Conservation (phyloP, 805 yeast species). For the Wickerhamomyces mucosus region DNA sequence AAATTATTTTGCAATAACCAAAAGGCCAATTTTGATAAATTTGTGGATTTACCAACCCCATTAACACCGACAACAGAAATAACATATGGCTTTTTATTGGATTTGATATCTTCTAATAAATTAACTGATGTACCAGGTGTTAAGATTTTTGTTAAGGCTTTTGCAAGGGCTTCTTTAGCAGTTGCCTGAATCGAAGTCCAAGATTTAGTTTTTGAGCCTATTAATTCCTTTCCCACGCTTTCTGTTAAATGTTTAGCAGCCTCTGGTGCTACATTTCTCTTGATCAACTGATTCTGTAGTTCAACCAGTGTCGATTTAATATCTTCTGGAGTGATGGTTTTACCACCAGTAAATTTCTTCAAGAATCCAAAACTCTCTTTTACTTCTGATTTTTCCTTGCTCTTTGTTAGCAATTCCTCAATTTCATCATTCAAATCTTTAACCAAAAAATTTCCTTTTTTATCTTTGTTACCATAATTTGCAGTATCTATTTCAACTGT, state of each 20-base stretch:
- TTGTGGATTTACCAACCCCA: constrained; percentile 97
- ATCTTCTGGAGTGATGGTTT: constrained; percentile 53
- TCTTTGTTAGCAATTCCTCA: constrained; percentile 27
- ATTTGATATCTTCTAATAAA: constrained; percentile 61
- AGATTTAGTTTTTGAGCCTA: constrained; percentile 62
- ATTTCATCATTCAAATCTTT: constrained; percentile 51
- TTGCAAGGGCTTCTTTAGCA: constrained; percentile 54
- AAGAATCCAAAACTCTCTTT: constrained; percentile 48
- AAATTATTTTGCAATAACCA: constrained; percentile 90
- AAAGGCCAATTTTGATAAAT: constrained; percentile 85
- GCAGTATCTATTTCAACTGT: constrained; percentile 21
- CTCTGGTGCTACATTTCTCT: constrained; percentile 86
- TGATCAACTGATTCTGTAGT: constrained; percentile 66
- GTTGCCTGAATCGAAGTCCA: constrained; percentile 71
- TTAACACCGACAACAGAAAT: constrained; percentile 96
- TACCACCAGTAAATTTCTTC: constrained; percentile 57
- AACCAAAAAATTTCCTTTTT: constrained; percentile 55
- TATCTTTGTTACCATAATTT: constrained; percentile 30
- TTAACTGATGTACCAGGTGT: constrained; percentile 92
- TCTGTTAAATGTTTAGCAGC: constrained; percentile 68
- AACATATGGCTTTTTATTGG: constrained; percentile 60
- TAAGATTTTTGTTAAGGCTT: constrained; percentile 59
- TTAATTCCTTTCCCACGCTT: constrained; percentile 58
- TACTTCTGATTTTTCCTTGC: constrained; percentile 17
- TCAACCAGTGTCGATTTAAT: constrained; percentile 54